Evolutionary conservation across 495 filamentous ascomycete species (phyloP), one percentile per base, ranked within the genome.

Genomic region (Poronia punctata): DNA sequence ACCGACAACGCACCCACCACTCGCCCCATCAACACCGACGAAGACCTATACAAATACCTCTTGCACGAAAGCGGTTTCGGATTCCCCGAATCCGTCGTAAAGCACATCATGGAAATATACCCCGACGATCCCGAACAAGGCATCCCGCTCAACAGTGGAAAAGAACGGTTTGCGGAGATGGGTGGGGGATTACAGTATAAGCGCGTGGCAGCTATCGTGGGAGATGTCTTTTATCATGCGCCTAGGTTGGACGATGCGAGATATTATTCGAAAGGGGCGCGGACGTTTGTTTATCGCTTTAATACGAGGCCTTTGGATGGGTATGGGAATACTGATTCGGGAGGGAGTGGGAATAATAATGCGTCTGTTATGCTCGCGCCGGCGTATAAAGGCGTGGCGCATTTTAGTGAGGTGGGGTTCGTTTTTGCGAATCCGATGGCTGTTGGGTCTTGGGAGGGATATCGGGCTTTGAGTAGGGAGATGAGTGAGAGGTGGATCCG

Each of bases 1-100:
- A 79, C 75, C 2, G 65, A 77, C 9, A 81, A 82, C 40, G 71
- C 72, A 1, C 56, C 58, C 2, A 35, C 35, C 2, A 35, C 35
- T 8, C 63, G 59, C 11, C 11, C 21, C 7, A 61, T 76, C 36
- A 67, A 76, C 49, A 75, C 60, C 3, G 59, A 59, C 30, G 35
- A 37, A 3, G 59, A 77, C 16, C 65, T 75, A 20, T 38, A 50
- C 15, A 25, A 36, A 14, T 56, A 45, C 31, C 54, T 74, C 7
- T 45, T 48, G 20, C 49, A 38, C 9, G 28, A 22, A 30, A 41
- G 40, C 5, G 46, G 51, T 8, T 54, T 54, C 31, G 33, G 42
- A 28, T 56, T 56, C 22, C 54, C 56, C 1, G 45, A 49, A 12
- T 24, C 56, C 14, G 46, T 50, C 14, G 49, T 66, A 22, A 49